A percentile compares a stretch with the other conserved stretches of the same genome.
phyloP scores from a whole-genome alignment of 345 rosid species.

The Ricinus communis region DNA sequence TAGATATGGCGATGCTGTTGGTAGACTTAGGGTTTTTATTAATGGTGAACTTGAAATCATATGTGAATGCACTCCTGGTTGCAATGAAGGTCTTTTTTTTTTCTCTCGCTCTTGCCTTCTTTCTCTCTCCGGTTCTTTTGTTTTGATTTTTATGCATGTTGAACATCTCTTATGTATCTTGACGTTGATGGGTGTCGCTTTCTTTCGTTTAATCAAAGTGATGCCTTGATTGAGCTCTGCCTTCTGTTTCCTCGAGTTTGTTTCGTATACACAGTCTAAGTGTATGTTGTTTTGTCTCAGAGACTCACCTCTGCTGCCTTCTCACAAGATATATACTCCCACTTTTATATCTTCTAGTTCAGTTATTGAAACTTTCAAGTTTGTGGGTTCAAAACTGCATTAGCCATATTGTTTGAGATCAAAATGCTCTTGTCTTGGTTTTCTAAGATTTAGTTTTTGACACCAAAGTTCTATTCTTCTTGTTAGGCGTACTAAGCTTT shows the following conservation, averaged over 20 bases:
- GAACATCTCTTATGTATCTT: slow-evolving; percentile 26
- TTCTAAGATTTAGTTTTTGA: slow-evolving; percentile 16
- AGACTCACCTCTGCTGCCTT: slow-evolving; percentile 29
- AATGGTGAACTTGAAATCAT: slow-evolving; percentile 91
- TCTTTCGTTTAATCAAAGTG: slow-evolving; percentile 32
- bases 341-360: slow-evolving; percentile 12
- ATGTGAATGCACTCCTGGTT: slow-evolving; percentile 99
- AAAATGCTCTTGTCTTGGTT: slow-evolving; percentile 3
- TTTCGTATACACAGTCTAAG: slow-evolving; percentile 31
- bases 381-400: slow-evolving; percentile 24
- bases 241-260: slow-evolving; percentile 19
- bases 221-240: slow-evolving; percentile 11
- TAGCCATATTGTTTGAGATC: slow-evolving; percentile 23
- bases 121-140: slow-evolving; percentile 8
- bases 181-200: slow-evolving; percentile 49
- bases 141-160: slow-evolving; percentile 46
- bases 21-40: slow-evolving; percentile 94
- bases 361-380: slow-evolving; percentile 4
- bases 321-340: slow-evolving; percentile 21
- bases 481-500: slow-evolving; percentile 26
- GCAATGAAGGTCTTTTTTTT: slow-evolving; percentile 78
- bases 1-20: slow-evolving; percentile 98
- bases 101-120: not conserved
- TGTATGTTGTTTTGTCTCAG: slow-evolving; percentile 58
- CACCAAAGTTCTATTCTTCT: slow-evolving; percentile 28